Percentiles rank a stretch among this genome's conserved stretches.
Evolutionary conservation across 2,329 filamentous ascomycete genomes (phyloP).

Genomic region (Pyricularia grisea): DNA sequence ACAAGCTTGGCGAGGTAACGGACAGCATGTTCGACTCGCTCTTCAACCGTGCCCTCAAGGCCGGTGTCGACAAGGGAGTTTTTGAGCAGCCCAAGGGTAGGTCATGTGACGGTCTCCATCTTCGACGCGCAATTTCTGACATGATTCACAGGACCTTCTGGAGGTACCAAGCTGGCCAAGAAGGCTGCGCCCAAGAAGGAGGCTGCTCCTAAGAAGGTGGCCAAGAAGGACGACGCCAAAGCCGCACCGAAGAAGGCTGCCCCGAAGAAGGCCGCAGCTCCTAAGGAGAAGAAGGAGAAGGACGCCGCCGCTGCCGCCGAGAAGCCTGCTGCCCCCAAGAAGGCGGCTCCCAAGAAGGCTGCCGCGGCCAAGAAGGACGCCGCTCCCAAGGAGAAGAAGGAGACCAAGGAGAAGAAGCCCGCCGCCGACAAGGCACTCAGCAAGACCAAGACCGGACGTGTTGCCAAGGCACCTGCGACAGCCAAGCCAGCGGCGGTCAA

Average conservation of each 20-base stretch:
- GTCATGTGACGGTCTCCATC: conserved; percentile 18
- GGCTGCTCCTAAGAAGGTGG: conserved; percentile 30
- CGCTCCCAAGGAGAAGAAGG: not conserved
- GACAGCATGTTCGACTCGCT: conserved; percentile 57
- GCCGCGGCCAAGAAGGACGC: conserved; percentile 23
- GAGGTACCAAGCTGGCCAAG: conserved; percentile 87
- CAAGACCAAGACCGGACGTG: conserved; percentile 81
- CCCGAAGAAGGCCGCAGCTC: conserved; percentile 35
- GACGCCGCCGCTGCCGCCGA: conserved; percentile 17
- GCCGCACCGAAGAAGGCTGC: conserved; percentile 26
- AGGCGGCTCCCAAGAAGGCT: conserved; percentile 41
- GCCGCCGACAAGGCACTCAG: conserved; percentile 45
- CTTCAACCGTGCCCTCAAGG: conserved; percentile 78
- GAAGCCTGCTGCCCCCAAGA: conserved; percentile 15
- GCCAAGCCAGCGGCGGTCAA: conserved; percentile 1
- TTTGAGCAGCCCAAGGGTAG: conserved; percentile 88
- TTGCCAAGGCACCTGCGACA: conserved; percentile 33
- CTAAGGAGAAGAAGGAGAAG: conserved; percentile 33
- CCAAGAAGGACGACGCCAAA: conserved; percentile 22
- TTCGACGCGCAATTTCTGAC: conserved; percentile 11
- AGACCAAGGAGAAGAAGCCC: conserved; percentile 42
- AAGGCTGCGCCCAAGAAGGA: conserved; percentile 40
- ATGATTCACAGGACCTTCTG: conserved; percentile 57
- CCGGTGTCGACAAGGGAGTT: conserved; percentile 75
- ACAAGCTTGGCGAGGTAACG: conserved; percentile 29